Evolutionary conservation across 2,329 filamentous ascomycete genomes (phyloP).

Genomic region (Colletotrichum endophyticum): DNA sequence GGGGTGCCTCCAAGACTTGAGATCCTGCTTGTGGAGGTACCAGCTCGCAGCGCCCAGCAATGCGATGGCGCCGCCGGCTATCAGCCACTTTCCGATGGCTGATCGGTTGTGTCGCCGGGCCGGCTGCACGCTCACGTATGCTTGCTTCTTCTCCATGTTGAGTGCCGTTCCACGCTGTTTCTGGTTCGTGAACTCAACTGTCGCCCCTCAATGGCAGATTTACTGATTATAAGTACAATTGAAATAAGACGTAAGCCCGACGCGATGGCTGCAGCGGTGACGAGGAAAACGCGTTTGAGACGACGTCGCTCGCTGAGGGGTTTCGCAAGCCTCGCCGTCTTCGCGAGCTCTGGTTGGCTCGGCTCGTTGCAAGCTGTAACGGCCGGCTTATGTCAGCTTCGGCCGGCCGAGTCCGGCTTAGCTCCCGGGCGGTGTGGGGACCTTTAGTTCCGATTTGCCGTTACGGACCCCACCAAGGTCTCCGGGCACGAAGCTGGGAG

Average conservation of each 20-base stretch:
- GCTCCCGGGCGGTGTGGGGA: background rate
- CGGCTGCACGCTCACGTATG: background rate
- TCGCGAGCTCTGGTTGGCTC: background rate
- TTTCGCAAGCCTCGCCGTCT: background rate
- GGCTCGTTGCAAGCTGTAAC: background rate
- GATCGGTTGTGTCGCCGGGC: too few relatives aligned
- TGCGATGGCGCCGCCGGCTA: background rate
- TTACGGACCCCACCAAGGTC: background rate
- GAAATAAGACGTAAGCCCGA: background rate
- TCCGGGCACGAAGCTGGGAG: background rate
- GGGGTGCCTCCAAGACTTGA: background rate
- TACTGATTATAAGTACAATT: background rate
- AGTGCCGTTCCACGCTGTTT: background rate
- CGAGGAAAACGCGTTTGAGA: background rate
- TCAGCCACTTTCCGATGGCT: background rate
- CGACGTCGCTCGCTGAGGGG: background rate
- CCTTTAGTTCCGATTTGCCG: background rate
- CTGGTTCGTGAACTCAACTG: background rate
- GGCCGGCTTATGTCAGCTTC: background rate
- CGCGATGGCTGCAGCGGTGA: background rate
- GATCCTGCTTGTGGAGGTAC: background rate
- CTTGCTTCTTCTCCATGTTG: constrained; percentile 2
- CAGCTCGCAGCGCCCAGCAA: background rate
- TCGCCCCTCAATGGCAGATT: background rate
- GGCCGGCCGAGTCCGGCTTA: background rate